These are phyloP conservation scores for Camellia oleifera DNA, from an alignment of 179 eudicot genomes.

Conservation along the genomic window DNA sequence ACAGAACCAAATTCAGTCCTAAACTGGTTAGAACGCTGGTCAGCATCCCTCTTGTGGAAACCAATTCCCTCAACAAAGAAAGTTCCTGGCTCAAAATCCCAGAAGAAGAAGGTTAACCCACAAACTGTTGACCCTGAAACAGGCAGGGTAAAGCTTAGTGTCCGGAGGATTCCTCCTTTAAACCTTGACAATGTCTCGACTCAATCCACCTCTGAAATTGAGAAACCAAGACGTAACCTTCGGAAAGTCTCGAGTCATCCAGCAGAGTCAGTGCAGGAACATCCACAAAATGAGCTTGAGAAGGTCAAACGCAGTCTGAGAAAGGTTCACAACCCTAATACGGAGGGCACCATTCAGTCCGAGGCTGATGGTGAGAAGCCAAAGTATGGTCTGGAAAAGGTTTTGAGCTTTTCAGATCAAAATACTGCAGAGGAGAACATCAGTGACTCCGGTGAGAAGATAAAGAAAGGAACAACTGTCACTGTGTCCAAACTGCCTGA, in stretches of 20 bases:
- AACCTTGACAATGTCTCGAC: conserved; percentile 37
- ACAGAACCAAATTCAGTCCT: conserved; percentile 51
- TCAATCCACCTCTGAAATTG: conserved; percentile 46
- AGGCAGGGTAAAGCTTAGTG: conserved; percentile 58
- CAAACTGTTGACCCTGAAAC: conserved; percentile 50
- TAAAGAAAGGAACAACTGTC: conserved; percentile 2
- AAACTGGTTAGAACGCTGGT: conserved; percentile 64
- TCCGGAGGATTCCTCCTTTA: conserved; percentile 42
- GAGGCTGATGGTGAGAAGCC: conserved; percentile 29
- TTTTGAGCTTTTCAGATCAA: conserved; percentile 20
- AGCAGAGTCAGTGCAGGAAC: conserved; percentile 51
- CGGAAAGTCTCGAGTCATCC: conserved; percentile 53
- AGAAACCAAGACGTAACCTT: conserved; percentile 58
- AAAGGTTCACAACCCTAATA: conserved; percentile 44
- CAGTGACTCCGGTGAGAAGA: conserved; percentile 6
- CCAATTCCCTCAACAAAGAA: conserved; percentile 42
- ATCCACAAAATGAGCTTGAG: conserved; percentile 55
- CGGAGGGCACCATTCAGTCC: conserved; percentile 28
- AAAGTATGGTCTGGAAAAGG: conserved; percentile 22
- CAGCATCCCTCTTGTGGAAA: conserved; percentile 50
- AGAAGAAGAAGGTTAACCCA: conserved; percentile 45
- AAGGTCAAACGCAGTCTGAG: conserved; percentile 60
- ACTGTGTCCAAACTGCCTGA: conserved; percentile 9
- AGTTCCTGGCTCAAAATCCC: conserved; percentile 29
- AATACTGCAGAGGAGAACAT: background rate